Conservation (phyloP, 2,329 filamentous ascomycete species). For the Xylaria sp. region DNA sequence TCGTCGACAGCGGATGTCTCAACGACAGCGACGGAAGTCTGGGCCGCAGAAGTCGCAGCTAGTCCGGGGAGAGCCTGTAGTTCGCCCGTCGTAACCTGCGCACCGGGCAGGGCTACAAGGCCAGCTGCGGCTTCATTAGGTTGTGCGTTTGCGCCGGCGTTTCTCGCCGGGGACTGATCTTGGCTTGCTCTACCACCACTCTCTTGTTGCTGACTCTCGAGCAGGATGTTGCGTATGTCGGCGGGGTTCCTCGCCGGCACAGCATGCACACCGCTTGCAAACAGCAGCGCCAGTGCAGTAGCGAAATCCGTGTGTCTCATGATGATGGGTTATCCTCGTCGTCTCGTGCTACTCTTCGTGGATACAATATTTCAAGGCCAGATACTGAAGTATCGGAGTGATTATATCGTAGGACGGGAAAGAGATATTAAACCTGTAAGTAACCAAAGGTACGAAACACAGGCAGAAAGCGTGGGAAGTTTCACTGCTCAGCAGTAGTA, state of each 20-base stretch:
- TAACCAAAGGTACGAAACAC: neutral
- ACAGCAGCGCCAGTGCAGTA: slow-evolving; percentile 23
- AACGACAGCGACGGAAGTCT: slow-evolving; percentile 12
- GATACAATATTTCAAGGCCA: neutral
- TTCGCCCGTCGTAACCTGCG: slow-evolving; percentile 30
- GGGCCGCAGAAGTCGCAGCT: neutral
- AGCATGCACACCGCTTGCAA: slow-evolving; percentile 29
- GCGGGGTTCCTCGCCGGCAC: slow-evolving; percentile 23
- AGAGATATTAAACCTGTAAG: neutral
- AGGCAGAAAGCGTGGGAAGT: neutral
- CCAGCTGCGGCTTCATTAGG: neutral
- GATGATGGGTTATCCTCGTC: slow-evolving; percentile 1
- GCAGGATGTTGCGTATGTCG: neutral
- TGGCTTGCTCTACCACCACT: neutral
- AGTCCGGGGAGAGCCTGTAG: slow-evolving; percentile 30
- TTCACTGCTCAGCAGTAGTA: slow-evolving; percentile 22
- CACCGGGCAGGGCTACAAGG: slow-evolving; percentile 30
- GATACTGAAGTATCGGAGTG: neutral
- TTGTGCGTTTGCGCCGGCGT: neutral
- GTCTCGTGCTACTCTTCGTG: neutral
- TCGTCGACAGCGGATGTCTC: slow-evolving; percentile 4
- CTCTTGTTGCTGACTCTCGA: neutral
- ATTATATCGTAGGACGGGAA: neutral
- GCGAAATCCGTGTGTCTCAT: slow-evolving; percentile 32
- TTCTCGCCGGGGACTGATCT: neutral